Conservation (phyloP, 768 basidiomycete species). For the Galerina sulciceps region DNA sequence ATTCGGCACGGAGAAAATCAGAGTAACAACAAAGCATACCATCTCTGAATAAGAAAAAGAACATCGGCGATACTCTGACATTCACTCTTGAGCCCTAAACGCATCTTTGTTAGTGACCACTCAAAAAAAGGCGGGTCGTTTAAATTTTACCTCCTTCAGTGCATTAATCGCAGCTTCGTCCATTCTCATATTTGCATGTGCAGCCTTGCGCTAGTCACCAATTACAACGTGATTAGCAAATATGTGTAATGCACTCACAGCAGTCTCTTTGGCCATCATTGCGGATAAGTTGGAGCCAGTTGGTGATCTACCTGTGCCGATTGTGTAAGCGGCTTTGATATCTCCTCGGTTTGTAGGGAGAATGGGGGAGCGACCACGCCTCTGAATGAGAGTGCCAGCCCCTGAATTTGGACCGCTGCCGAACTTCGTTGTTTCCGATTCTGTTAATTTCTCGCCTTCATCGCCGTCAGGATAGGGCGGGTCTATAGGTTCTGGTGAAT, state of each 20-base stretch:
- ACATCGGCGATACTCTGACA: slow-evolving; percentile 65
- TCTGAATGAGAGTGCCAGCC: slow-evolving; percentile 4
- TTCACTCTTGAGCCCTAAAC: slow-evolving; percentile 59
- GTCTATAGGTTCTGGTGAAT: slow-evolving; percentile 41
- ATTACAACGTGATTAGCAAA: neutral
- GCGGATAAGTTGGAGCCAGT: slow-evolving; percentile 12
- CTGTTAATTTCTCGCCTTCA: slow-evolving; percentile 11
- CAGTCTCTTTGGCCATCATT: slow-evolving; percentile 26
- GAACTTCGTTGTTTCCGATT: slow-evolving; percentile 8
- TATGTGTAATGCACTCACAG: slow-evolving; percentile 16
- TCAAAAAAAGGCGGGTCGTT: neutral
- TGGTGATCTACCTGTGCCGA: slow-evolving; percentile 6
- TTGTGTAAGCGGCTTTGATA: slow-evolving; percentile 1
- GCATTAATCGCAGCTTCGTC: slow-evolving; percentile 32
- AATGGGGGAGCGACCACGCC: slow-evolving; percentile 14
- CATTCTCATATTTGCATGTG: slow-evolving; percentile 20
- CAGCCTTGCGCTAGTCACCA: slow-evolving; percentile 12
- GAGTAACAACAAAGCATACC: slow-evolving; percentile 39
- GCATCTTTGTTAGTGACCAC: neutral
- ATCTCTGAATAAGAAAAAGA: slow-evolving; percentile 68
- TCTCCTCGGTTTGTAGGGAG: slow-evolving; percentile 27
- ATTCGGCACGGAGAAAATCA: neutral
- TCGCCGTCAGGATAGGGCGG: slow-evolving; percentile 12
- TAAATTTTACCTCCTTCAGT: slow-evolving; percentile 36
- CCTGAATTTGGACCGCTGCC: neutral